A percentile compares a stretch with the other conserved stretches of the same genome.
Evolutionary conservation across 129 eudicot genomes (phyloP).

Genomic region (Lonicera japonica): DNA sequence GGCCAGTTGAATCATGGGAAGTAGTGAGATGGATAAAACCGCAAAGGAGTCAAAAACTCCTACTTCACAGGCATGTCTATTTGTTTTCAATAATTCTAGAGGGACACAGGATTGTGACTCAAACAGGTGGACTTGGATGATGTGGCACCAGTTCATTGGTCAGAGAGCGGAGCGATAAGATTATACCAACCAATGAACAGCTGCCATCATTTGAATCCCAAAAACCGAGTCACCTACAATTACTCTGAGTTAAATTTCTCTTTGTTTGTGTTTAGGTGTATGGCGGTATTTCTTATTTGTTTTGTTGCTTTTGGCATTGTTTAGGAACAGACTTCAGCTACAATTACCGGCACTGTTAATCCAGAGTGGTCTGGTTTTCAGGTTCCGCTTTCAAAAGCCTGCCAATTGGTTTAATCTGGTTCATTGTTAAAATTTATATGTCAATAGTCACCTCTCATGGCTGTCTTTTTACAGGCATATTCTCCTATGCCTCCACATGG

Average conservation of each 20-base stretch:
- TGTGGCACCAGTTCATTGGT: too few species aligned
- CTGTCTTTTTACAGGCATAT: slow-evolving; percentile 61
- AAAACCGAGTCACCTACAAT: too few species aligned
- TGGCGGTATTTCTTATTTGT: not conserved
- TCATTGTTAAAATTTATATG: not conserved
- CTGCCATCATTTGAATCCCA: too few species aligned
- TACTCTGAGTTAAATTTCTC: not conserved
- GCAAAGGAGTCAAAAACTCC: slow-evolving; percentile 62
- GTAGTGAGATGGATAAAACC: slow-evolving; percentile 68
- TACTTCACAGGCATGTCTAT: slow-evolving; percentile 38
- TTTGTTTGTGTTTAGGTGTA: slow-evolving; percentile 1
- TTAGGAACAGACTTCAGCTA: slow-evolving; percentile 58
- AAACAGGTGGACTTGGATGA: not conserved
- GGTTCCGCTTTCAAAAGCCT: slow-evolving; percentile 32
- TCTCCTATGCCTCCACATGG: slow-evolving; percentile 94
- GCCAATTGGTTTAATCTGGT: not conserved
- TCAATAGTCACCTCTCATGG: not conserved
- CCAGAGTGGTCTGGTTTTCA: slow-evolving; percentile 83
- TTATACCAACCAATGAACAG: too few species aligned
- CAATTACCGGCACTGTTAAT: slow-evolving; percentile 32
- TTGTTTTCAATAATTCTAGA: not conserved
- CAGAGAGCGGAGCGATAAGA: too few species aligned
- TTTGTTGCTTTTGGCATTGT: slow-evolving; percentile 4
- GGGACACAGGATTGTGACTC: not conserved
- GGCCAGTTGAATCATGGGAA: slow-evolving; percentile 58